These are phyloP conservation scores for Lecanicillium sp. DNA, from an alignment of 2,329 filamentous ascomycete genomes.

Conservation along the genomic window DNA sequence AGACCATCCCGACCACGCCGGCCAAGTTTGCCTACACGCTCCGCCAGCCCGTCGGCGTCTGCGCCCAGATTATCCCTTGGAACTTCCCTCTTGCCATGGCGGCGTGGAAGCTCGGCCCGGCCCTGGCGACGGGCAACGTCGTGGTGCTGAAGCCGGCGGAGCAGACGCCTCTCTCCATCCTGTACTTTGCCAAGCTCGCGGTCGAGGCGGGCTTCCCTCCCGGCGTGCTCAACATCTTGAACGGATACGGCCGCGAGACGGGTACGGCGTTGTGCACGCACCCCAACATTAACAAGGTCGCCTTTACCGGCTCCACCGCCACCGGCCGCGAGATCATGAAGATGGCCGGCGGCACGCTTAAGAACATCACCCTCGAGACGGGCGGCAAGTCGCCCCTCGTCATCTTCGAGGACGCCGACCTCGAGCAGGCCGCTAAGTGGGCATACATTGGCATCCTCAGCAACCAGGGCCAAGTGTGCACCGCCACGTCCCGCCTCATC, in stretches of 20 bases:
- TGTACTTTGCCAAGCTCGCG: slow-evolving; percentile 61
- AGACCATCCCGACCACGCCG: slow-evolving; percentile 64
- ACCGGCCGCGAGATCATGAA: slow-evolving; percentile 74
- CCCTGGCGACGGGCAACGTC: slow-evolving; percentile 58
- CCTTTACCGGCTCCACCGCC: slow-evolving; percentile 69
- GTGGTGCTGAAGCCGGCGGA: slow-evolving; percentile 61
- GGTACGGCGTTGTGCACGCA: slow-evolving; percentile 65
- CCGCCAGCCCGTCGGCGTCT: slow-evolving; percentile 71
- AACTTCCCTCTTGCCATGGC: slow-evolving; percentile 52
- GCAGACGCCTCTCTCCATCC: slow-evolving; percentile 59
- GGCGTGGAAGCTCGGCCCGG: slow-evolving; percentile 70
- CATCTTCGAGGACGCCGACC: slow-evolving; percentile 59
- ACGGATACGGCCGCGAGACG: slow-evolving; percentile 62
- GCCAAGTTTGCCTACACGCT: slow-evolving; percentile 71
- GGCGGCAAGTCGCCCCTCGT: slow-evolving; percentile 61
- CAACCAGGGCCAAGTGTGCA: slow-evolving; percentile 61
- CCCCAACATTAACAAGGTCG: slow-evolving; percentile 65
- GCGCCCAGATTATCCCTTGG: slow-evolving; percentile 69
- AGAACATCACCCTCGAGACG: slow-evolving; percentile 62
- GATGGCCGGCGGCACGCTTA: slow-evolving; percentile 58
- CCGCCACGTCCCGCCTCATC: slow-evolving; percentile 57
- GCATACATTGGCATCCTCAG: slow-evolving; percentile 46
- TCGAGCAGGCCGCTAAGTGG: slow-evolving; percentile 62
- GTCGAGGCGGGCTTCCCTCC: slow-evolving; percentile 71
- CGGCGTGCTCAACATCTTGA: slow-evolving; percentile 71